Base-by-base conservation (phyloP, 2,329 filamentous ascomycete genomes). In the Scytalidium sp. region DNA sequence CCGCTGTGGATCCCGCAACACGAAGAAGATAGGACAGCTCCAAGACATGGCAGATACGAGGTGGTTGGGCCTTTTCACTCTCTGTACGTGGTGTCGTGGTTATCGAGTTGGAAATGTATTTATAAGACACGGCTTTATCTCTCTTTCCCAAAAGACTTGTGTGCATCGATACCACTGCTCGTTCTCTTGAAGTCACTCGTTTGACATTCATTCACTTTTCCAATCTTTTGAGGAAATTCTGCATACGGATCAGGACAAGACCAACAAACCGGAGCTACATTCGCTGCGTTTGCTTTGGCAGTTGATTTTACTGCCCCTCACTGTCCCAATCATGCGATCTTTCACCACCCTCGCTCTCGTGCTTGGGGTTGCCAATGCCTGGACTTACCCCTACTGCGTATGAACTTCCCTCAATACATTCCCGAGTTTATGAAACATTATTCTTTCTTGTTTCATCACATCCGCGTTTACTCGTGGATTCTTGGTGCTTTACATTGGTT, bases 301-400 rank as follows among this genome's bases (percentile, higher is more conserved):
- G 13, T n/a, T 36, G 8, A n/a, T 15, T n/a, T 15, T 36, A 10
- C 17, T 15, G 32, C 32, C 13, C 5, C 17, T 36, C 13, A n/a
- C 17, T 8, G 17, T 36, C 32, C 32, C n/a, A n/a, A 36, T 4
- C 5, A 36, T 36, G 32, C 32, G 32, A 10, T 36, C 32, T n/a
- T n/a, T n/a, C 32, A n/a, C 32, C 13, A 15, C 32, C 32, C 15
- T 36, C 4, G 32, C 32, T n/a, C 32, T 36, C 8, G 56, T 53
- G 48, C 51, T 57, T 19, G 41, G 47, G 11, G 32, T 42, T 11
- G 56, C 46, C 49, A 52, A 46, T 45, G 58, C 58, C 39, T 52
- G 50, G 47, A 47, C 45, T 11, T 60, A 55, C 32, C 58, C 58
- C 11, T 45, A 60, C 47, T 60, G 58, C 44, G 58, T 60, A 54